Percentiles rank a stretch among this genome's conserved stretches.
These are phyloP conservation scores for Petunia axillaris DNA, from an alignment of 257 asterid genomes.

Conservation along the genomic window DNA sequence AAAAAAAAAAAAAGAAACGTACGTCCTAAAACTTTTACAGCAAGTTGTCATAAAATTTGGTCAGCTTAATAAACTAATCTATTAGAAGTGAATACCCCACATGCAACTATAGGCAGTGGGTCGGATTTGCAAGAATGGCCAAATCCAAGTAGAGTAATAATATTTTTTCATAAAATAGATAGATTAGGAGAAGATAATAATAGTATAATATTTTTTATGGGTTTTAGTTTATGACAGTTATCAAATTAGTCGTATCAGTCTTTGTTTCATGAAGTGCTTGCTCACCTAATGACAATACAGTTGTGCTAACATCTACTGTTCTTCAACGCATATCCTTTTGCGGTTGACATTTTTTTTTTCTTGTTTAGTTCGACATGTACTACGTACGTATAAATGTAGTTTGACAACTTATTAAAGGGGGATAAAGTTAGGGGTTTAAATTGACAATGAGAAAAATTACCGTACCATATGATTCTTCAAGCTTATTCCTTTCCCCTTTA, in stretches of 20 bases:
- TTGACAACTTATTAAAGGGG: too few species aligned
- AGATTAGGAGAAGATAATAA: background rate
- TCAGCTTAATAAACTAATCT: background rate
- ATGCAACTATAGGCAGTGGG: conserved; percentile 23
- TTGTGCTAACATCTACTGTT: conserved; percentile 29
- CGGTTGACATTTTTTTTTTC: background rate
- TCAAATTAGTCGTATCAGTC: background rate
- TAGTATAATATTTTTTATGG: background rate
- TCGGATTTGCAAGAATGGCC: background rate
- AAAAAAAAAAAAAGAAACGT: too few species aligned
- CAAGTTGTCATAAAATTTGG: background rate
- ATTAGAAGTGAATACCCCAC: background rate
- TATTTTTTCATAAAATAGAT: background rate
- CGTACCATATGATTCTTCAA: too few species aligned
- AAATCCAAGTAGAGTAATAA: background rate
- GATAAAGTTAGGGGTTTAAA: background rate
- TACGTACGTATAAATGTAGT: conserved; percentile 3
- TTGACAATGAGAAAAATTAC: background rate
- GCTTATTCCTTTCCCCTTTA: too few species aligned
- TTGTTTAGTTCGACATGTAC: background rate
- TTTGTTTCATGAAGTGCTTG: conserved; percentile 30
- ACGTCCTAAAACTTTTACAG: background rate
- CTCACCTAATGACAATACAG: conserved; percentile 52
- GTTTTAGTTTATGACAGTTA: conserved; percentile 26
- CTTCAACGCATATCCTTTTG: background rate